Evolutionary conservation across 2,329 filamentous ascomycete species (phyloP).

Genomic region (Trichoderma sp.): DNA sequence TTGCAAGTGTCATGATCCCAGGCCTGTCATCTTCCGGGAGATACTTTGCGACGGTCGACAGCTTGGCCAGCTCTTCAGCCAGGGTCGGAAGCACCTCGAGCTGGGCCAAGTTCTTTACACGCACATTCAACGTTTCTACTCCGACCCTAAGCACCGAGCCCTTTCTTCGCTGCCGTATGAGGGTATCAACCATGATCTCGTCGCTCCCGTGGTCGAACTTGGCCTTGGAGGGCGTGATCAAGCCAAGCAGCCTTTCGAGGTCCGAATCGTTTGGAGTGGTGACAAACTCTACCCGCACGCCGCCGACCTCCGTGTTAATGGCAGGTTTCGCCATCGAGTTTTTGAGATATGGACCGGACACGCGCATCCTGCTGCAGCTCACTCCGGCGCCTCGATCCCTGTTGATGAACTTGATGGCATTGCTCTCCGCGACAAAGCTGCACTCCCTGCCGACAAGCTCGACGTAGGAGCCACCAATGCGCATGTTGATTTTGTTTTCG

Average conservation of each 20-base stretch:
- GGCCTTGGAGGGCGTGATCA: slow-evolving; percentile 89
- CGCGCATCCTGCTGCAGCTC: slow-evolving; percentile 72
- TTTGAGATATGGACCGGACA: slow-evolving; percentile 69
- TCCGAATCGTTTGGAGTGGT: slow-evolving; percentile 75
- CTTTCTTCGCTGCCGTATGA: slow-evolving; percentile 82
- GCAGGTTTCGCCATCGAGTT: slow-evolving; percentile 59
- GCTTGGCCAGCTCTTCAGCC: slow-evolving; percentile 74
- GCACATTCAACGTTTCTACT: slow-evolving; percentile 64
- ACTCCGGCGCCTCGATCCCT: slow-evolving; percentile 72
- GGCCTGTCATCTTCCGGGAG: slow-evolving; percentile 93
- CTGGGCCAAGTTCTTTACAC: slow-evolving; percentile 64
- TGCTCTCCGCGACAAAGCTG: slow-evolving; percentile 73
- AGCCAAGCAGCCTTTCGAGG: slow-evolving; percentile 75
- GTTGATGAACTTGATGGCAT: slow-evolving; percentile 77
- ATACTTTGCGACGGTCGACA: slow-evolving; percentile 90
- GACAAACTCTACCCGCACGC: slow-evolving; percentile 72
- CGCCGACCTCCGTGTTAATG: slow-evolving; percentile 63
- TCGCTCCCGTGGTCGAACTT: slow-evolving; percentile 84
- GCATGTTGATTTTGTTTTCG: slow-evolving; percentile 71
- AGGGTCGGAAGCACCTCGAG: slow-evolving; percentile 70
- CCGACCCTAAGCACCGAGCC: slow-evolving; percentile 77
- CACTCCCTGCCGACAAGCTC: slow-evolving; percentile 78
- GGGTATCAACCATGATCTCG: slow-evolving; percentile 91
- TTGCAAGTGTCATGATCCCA: slow-evolving; percentile 74
- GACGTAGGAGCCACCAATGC: slow-evolving; percentile 75